Conservation (phyloP, 163 green algal species). For the Scenedesmus sp. region DNA sequence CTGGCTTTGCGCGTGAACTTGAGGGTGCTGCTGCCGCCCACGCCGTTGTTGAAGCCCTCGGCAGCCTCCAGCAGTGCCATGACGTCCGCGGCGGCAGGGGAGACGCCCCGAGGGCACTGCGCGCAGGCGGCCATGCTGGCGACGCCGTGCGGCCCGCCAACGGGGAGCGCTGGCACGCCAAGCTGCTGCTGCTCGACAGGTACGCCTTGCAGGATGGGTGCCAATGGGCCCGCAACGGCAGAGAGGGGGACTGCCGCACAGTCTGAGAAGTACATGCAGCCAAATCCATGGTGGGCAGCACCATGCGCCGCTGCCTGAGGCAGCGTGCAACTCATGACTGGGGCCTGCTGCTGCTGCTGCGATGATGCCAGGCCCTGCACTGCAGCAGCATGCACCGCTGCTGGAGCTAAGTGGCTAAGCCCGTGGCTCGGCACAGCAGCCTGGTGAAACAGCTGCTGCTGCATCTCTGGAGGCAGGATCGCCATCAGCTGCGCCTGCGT, state of each 20-base stretch:
- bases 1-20: constrained; percentile 58
- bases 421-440: constrained; percentile 3
- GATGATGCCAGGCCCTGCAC: background rate
- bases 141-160: background rate
- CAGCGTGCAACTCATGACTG: background rate
- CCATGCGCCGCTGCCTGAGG: background rate
- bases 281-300: background rate
- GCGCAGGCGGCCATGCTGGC: background rate
- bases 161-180: background rate
- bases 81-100: constrained; percentile 13
- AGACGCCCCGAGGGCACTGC: background rate
- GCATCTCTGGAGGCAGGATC: constrained; percentile 17
- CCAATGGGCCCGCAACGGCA: constrained; percentile 22
- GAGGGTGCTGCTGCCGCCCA: constrained; percentile 2
- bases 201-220: background rate
- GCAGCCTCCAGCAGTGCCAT: constrained; percentile 25
- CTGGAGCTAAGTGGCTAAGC: background rate
- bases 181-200: constrained; percentile 1
- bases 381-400: background rate
- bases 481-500: constrained; percentile 26
- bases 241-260: background rate
- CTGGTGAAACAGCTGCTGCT: constrained; percentile 7
- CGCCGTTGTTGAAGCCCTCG: background rate
- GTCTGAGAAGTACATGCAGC: background rate
- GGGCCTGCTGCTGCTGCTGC: background rate